Conservation (phyloP, 192 early-diverging fungal genomes). For the Rhizophagus clarus region DNA sequence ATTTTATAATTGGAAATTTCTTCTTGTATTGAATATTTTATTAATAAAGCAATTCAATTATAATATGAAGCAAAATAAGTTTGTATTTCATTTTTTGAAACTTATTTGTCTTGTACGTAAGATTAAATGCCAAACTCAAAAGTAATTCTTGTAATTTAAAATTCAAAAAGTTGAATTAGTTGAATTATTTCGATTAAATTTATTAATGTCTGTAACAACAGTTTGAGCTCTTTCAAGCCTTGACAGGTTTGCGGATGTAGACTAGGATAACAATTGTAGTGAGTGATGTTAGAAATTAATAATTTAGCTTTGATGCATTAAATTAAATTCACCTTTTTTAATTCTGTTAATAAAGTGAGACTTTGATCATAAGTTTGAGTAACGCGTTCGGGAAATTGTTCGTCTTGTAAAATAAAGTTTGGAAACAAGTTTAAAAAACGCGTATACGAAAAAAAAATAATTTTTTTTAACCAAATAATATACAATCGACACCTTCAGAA, state of each 20-base stretch:
- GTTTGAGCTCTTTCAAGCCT: conserved; percentile 13
- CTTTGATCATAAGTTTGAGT: conserved; percentile 1
- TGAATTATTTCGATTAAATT: conserved; percentile 1
- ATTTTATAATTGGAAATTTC: too few relatives aligned
- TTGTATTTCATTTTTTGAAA: too few relatives aligned
- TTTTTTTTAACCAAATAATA: background rate
- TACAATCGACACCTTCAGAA: background rate
- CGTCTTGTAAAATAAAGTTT: background rate
- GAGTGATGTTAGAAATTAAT: background rate
- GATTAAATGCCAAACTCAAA: too few relatives aligned
- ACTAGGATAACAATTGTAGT: background rate
- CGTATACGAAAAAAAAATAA: background rate
- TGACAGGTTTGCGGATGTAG: background rate
- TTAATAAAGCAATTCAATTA: too few relatives aligned
- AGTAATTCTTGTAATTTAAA: background rate
- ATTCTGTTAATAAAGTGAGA: conserved; percentile 7
- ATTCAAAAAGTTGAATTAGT: background rate
- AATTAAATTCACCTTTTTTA: background rate
- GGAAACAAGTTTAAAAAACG: background rate
- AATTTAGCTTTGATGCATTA: background rate
- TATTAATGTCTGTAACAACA: conserved; percentile 3
- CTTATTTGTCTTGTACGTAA: too few relatives aligned
- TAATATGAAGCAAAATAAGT: background rate
- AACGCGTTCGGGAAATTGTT: background rate
- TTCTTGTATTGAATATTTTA: too few relatives aligned